A percentile compares a stretch with the other conserved stretches of the same genome.
Conservation (phyloP, 768 basidiomycete genomes). For the Russula lepida region DNA sequence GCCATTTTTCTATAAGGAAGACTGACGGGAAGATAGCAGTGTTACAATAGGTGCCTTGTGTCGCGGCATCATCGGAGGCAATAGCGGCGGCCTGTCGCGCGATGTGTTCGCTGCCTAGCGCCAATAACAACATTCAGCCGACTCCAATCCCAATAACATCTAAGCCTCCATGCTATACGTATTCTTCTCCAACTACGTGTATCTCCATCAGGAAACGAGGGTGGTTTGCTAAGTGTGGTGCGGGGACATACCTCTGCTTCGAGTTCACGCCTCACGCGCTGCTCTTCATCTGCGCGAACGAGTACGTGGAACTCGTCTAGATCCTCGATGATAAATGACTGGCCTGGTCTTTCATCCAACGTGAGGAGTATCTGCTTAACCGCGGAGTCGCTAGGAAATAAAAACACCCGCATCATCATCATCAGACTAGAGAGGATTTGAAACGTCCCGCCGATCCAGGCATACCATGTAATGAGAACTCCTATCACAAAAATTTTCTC, state of each 20-base stretch:
- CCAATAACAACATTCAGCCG: background rate
- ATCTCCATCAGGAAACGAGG: background rate
- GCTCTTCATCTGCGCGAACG: constrained; percentile 77
- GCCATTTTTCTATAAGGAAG: no score
- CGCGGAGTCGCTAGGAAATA: constrained; percentile 58
- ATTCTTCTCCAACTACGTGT: constrained; percentile 68
- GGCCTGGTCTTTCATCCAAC: constrained; percentile 59
- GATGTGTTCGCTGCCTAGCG: background rate
- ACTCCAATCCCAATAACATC: constrained; percentile 6
- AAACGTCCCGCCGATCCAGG: background rate
- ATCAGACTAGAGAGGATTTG: background rate
- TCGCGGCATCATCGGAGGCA: no score
- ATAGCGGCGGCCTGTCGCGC: background rate
- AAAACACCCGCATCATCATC: background rate
- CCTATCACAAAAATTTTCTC: constrained; percentile 33
- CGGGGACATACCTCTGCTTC: constrained; percentile 59
- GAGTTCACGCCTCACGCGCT: constrained; percentile 58
- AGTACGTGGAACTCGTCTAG: constrained; percentile 77
- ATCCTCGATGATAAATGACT: constrained; percentile 79
- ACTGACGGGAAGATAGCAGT: no score
- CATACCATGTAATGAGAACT: constrained; percentile 60
- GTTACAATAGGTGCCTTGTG: no score
- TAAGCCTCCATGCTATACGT: constrained; percentile 60
- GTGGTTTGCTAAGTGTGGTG: background rate
- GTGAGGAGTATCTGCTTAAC: constrained; percentile 81